Evolutionary conservation across 768 basidiomycete species (phyloP), one percentile per base, ranked within the genome.

Genomic region (Termitomyces sp.): DNA sequence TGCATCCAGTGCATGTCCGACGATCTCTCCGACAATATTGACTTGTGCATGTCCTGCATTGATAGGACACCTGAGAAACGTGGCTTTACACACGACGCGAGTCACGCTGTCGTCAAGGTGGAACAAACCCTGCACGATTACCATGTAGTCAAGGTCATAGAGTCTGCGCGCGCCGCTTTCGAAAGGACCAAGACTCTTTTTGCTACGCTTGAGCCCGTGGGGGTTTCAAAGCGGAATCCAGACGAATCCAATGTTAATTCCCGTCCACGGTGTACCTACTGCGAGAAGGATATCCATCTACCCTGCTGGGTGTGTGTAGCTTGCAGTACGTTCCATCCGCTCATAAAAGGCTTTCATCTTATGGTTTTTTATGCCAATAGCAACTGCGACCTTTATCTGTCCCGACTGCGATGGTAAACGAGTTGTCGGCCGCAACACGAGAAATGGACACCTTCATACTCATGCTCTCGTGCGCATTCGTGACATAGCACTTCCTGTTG

Each of bases 1-100:
- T 73, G 72, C 53, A 58, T 72, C 7, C 64, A 70, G n/a, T 75
- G 71, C 54, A 68, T 72, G 54, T 62, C 66, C 6, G 70, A 70
- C 16, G 69, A 73, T 47, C 63, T 69, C 8, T 71, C 71, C 0
- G 69, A 73, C 51, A 70, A 70, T 56, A 67, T 73, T 45, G 69
- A 71, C 49, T 53, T 75, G 4, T 75, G 73, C 52, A 61, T 63
- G 27, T 63, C 63, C 21, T 73, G 72, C 52, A 59, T 71, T 17
- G 67, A 73, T 46, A 67, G 63, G 43, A 57, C 67, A 3, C 67
- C 69, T 3, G 57, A 64, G 12, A 66, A 69, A 58, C 64, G 68
- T 4, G 61, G 62, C 9, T 73, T 73, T 55, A 67, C 60, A 3
- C 73, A 75, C 43, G 68, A 73, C 17, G 40, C 63, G 9, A 69